A percentile compares a stretch with the other conserved stretches of the same genome.
phyloP scores from a whole-genome alignment of 2,329 filamentous ascomycete genomes.

The Aspergillus quadricinctus region DNA sequence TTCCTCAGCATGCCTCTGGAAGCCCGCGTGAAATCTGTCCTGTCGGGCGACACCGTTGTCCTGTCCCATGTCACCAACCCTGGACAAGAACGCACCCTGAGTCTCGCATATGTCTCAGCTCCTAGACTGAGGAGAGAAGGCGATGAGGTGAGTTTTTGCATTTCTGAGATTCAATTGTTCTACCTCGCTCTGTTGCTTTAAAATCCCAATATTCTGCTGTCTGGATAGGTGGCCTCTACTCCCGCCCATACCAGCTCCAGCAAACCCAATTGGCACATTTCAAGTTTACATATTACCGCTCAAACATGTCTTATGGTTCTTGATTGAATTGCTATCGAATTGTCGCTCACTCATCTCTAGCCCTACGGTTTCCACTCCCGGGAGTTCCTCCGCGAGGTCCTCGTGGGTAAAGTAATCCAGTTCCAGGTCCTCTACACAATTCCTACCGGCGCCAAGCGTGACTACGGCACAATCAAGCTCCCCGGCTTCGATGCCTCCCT shows the following conservation, averaged over 20 bases:
- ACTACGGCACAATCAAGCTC: conserved; percentile 79
- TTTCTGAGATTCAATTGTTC: background rate
- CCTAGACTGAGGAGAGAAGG: conserved; percentile 83
- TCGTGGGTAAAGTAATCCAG: conserved; percentile 81
- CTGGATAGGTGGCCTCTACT: conserved; percentile 16
- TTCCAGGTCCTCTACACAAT: conserved; percentile 85
- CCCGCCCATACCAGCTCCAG: background rate
- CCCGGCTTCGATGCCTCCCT: conserved; percentile 65
- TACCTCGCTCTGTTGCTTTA: background rate
- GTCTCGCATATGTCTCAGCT: conserved; percentile 86
- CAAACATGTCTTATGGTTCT: background rate
- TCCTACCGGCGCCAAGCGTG: conserved; percentile 70
- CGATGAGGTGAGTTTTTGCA: conserved; percentile 60
- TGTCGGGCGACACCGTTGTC: conserved; percentile 89
- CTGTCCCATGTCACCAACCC: conserved; percentile 78
- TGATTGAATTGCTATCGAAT: background rate
- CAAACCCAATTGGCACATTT: background rate
- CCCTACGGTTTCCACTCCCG: conserved; percentile 90
- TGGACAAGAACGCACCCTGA: conserved; percentile 76
- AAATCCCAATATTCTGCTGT: background rate
- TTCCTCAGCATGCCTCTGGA: conserved; percentile 39
- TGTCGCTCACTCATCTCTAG: conserved; percentile 28
- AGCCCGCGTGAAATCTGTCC: conserved; percentile 84
- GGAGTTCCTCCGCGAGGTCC: conserved; percentile 79
- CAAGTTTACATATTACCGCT: background rate